Base-by-base conservation (phyloP, 345 rosid species). In the Laguncularia racemosa region DNA sequence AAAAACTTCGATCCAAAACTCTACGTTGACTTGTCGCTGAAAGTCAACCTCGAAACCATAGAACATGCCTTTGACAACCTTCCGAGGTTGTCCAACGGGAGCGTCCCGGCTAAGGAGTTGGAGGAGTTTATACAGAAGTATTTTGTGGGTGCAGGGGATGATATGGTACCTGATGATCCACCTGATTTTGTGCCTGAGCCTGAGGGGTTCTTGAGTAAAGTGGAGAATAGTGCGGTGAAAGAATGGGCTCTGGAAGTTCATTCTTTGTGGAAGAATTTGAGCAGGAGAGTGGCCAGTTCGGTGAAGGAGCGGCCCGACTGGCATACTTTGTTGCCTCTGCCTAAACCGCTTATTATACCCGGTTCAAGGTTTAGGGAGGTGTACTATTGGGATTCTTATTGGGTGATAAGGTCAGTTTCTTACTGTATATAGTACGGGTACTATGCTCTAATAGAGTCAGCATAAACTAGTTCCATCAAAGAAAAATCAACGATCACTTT, bases 381-480 rank as follows among this genome's bases (percentile, higher is more conserved):
- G n/a, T 85, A 84, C 67, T 89, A 89, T 65, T 89, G 99, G 97
- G 99, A 93, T 73, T 89, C 96, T 53, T 85, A 87, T 23, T 89
- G 99, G 99, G 74, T 93, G 53, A 81, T 93, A 70, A 87, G 84
- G 97, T 87, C 20, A 48, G 79, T 67, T 49, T 15, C 33, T 23
- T 3, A 14, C 23, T 33, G 4, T 33, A 33, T 33, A 3, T 33
- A 33, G 28, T 26, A 26, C 28, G 28, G 6, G 6, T 26, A 2
- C 28, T 26, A 26, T 26, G 28, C 28, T 26, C 28, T n/a, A n/a
- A n/a, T n/a, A n/a, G n/a, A n/a, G n/a, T n/a, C n/a, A n/a, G n/a
- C n/a, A n/a, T n/a, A n/a, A n/a, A n/a, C n/a, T n/a, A n/a, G n/a
- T n/a, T n/a, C n/a, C n/a, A n/a, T n/a, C n/a, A n/a, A n/a, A n/a